Evolutionary conservation across 2,329 filamentous ascomycete species (phyloP), one percentile per base, ranked within the genome.

Genomic region (Trichophyton benhamiae): DNA sequence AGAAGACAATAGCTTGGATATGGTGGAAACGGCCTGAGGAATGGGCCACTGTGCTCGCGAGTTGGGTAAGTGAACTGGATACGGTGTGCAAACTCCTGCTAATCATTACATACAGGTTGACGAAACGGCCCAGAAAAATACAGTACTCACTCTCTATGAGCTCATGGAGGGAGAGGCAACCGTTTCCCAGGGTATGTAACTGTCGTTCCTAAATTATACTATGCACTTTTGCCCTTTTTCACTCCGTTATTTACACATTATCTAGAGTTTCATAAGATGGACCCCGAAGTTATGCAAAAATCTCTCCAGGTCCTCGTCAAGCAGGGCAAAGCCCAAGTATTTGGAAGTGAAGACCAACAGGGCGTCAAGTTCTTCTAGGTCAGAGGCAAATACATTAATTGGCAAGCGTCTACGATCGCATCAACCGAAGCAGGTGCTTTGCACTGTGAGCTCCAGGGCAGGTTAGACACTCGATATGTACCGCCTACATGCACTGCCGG

Each of bases 331-430:
- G 92, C 91, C 13, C 92, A 97, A 74, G 85, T 97, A 27, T 97
- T 99, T 76, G 92, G 92, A 38, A 83, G 84, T 60, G 91, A 92
- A 69, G 90, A 92, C 71, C 88, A 89, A 63, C 84, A 88, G 69
- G 94, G 94, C 69, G 90, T 97, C 66, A 99, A 99, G 78, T 97
- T 99, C 78, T 97, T 97, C 72, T 96, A 62, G 53, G 46, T 25
- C 25, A 9, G 5, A 5, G 17, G 15, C 41, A 27, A 6, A 27
- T 3, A 20, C 46, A 3, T 30, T 13, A 27, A 2, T 4, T 11
- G 2, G 15, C 41, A 44, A 5, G 2, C 9, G 15, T 15, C 8
- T 22, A 15, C 13, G 25, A 25, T 13, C 25, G 3, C 20, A 27
- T 52, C 22, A 52, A 3, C 20, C 3, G 13, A n/a, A 27, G 15